Evolutionary conservation across 1,284 basidiomycete genomes (phyloP).

Genomic region (Peniophora sp.): DNA sequence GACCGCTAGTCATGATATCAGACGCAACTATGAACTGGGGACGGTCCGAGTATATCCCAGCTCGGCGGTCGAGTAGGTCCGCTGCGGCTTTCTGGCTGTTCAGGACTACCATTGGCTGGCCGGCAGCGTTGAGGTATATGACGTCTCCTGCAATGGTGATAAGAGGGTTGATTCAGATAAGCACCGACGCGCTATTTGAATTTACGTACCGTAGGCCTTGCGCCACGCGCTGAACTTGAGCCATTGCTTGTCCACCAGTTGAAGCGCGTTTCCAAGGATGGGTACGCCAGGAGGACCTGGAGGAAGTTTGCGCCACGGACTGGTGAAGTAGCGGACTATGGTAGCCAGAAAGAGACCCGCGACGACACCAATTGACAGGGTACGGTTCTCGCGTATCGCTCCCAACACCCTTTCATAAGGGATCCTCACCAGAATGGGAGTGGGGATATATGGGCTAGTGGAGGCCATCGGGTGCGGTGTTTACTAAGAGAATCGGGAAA

Average conservation of each 20-base stretch:
- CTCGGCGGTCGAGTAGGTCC: constrained; percentile 19
- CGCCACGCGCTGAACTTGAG: constrained; percentile 13
- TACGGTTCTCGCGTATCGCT: neutral
- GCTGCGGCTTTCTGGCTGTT: constrained; percentile 15
- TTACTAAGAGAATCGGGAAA: no score
- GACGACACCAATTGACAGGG: neutral
- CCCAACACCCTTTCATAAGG: neutral
- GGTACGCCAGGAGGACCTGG: constrained; percentile 13
- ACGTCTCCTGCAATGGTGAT: constrained; percentile 15
- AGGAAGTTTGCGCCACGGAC: constrained; percentile 12
- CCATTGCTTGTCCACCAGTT: constrained; percentile 11
- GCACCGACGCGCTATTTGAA: neutral
- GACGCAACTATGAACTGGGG: constrained; percentile 12
- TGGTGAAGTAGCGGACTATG: constrained; percentile 6
- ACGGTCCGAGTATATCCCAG: constrained; percentile 17
- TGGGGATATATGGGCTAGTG: no score
- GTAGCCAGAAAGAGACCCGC: constrained; percentile 2
- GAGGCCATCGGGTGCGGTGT: no score
- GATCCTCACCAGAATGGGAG: no score
- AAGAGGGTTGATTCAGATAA: neutral
- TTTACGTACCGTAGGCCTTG: constrained; percentile 11
- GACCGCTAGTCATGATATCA: constrained; percentile 7
- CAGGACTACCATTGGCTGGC: constrained; percentile 17
- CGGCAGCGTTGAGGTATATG: constrained; percentile 16
- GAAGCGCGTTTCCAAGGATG: constrained; percentile 11